Evolutionary conservation across 164 flowering plant genomes (phyloP).

Genomic region (Pachysandra terminalis): DNA sequence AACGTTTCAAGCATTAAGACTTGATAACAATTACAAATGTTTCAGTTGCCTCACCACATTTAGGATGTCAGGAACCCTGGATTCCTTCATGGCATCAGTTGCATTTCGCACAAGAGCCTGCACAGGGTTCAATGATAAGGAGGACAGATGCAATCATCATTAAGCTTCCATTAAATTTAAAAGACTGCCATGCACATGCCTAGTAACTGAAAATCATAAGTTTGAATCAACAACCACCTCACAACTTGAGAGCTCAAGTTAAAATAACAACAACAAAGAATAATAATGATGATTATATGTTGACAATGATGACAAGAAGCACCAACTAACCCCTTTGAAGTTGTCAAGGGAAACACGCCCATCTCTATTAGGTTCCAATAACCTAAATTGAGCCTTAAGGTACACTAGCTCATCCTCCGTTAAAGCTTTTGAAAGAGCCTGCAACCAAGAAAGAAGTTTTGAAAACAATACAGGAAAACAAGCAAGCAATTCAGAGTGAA

Average conservation of each 20-base stretch:
- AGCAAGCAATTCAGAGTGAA: background rate
- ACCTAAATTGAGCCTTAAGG: conserved; percentile 60
- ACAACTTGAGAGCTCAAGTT: background rate
- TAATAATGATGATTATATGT: too few relatives aligned
- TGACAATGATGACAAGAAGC: background rate
- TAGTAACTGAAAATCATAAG: background rate
- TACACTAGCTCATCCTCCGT: conserved; percentile 70
- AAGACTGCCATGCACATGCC: too few relatives aligned
- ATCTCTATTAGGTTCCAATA: conserved; percentile 66
- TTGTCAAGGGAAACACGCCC: conserved; percentile 59
- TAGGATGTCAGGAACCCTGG: conserved; percentile 70
- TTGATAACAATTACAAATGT: background rate
- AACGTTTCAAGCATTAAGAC: background rate
- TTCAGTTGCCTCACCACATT: conserved; percentile 41
- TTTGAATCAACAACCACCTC: background rate
- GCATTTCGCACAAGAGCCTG: conserved; percentile 75
- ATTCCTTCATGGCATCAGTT: conserved; percentile 91
- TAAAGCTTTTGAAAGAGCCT: conserved; percentile 92
- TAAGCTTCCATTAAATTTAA: too few relatives aligned
- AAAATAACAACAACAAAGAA: background rate
- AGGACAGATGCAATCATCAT: too few relatives aligned
- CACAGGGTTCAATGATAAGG: conserved; percentile 2
- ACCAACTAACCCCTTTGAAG: conserved; percentile 49
- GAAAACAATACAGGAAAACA: background rate
- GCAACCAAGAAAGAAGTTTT: conserved; percentile 15